Evolutionary conservation across 805 yeast genomes (phyloP), one percentile per base, ranked within the genome.

Genomic region (Hanseniaspora valbyensis): DNA sequence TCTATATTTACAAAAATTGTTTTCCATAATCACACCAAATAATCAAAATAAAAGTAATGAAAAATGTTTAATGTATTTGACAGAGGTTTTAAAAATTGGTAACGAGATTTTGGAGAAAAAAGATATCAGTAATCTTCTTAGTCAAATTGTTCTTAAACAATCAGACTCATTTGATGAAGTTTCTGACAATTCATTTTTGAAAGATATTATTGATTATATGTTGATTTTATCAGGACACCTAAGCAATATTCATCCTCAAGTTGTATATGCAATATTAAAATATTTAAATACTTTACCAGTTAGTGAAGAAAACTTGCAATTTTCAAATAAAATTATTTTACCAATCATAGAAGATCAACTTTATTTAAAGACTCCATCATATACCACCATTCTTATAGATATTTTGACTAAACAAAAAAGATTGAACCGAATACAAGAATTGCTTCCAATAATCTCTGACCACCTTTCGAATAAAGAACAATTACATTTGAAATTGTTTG

Each of bases 1-100:
- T n/a, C 25, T 45, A 5, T 45, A 29, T 38, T 19, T 45, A 8
- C 19, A 38, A 34, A 37, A 45, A 38, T 16, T 45, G 33, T 21
- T 8, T 16, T 38, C 34, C 4, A 45, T 45, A 18, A 32, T 45
- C 13, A 34, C 50, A n/a, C 5, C 12, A 9, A 25, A 22, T 8
- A 45, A 45, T 6, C 21, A 21, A 9, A 22, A 12, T 18, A 38
- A 38, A 12, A 41, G 50, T 16, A 45, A 45, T 14, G 7, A 37
- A 22, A 7, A 21, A 19, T 45, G 50, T 18, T 16, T 45, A 24
- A 29, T 10, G 26, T 37, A 37, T 37, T 22, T 37, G 16, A 37
- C 41, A 21, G 28, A 22, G 4, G 4, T 22, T 7, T 37, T 37
- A 19, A 37, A 37, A 22, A 37, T 22, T 8, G 16, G 21, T 37